Conservation (phyloP, 1,139 yeast species). For the Hansenula sp. region DNA sequence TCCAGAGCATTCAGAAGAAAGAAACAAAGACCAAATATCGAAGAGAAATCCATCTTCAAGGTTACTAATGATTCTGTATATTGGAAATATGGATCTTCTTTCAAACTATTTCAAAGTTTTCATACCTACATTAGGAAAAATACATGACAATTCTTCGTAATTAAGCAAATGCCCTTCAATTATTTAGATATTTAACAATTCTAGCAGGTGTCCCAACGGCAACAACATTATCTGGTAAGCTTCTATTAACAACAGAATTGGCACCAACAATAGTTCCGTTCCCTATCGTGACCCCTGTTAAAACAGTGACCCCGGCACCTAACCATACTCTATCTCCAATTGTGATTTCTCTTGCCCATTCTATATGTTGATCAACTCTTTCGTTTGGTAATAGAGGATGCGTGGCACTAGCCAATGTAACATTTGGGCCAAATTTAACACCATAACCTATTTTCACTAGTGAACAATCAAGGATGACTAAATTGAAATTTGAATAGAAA, state of each 20-base stretch:
- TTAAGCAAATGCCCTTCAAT: neutral
- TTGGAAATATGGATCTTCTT: constrained; percentile 15
- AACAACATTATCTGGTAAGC: constrained; percentile 48
- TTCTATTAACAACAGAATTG: constrained; percentile 57
- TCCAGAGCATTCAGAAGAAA: constrained; percentile 28
- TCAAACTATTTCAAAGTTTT: constrained; percentile 19
- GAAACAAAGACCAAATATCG: constrained; percentile 3
- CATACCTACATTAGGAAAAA: constrained; percentile 10
- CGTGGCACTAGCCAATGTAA: constrained; percentile 55
- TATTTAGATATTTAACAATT: constrained; percentile 31
- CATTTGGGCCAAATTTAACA: constrained; percentile 63
- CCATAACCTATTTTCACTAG: constrained; percentile 58
- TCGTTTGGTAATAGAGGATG: constrained; percentile 54
- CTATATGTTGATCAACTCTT: constrained; percentile 39
- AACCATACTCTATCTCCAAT: constrained; percentile 69
- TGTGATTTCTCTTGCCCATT: constrained; percentile 50
- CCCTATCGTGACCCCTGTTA: constrained; percentile 69
- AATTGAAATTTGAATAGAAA: constrained; percentile 54
- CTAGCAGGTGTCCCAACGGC: constrained; percentile 62
- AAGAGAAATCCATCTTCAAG: constrained; percentile 10
- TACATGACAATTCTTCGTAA: too few species aligned
- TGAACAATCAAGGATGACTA: constrained; percentile 56
- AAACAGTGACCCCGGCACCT: constrained; percentile 48
- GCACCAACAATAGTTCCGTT: constrained; percentile 64
- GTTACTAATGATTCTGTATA: constrained; percentile 9